phyloP scores from a whole-genome alignment of 805 yeast genomes.

The Cyberlindnera subsufficiens region DNA sequence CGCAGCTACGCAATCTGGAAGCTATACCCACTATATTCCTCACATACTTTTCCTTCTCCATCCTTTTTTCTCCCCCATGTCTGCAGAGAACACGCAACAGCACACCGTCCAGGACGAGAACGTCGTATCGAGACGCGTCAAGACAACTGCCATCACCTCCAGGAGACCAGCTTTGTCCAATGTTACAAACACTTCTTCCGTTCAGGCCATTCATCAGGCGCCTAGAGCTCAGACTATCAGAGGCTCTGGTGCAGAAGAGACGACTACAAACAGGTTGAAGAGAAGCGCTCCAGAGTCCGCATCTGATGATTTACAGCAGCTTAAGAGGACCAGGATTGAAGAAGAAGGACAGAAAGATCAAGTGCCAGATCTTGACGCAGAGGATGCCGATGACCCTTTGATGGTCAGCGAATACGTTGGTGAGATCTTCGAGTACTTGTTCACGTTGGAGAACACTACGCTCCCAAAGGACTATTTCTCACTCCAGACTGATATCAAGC shows the following conservation, averaged over 20 bases:
- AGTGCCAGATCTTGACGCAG: constrained; percentile 52
- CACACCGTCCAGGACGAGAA: constrained; percentile 18
- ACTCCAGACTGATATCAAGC: constrained; percentile 62
- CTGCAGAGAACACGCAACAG: constrained; percentile 7
- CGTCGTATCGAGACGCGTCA: constrained; percentile 11
- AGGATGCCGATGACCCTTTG: constrained; percentile 67
- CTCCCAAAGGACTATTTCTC: constrained; percentile 44
- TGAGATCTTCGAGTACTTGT: constrained; percentile 78
- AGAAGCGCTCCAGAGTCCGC: no score
- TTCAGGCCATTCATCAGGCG: constrained; percentile 1
- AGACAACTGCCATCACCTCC: constrained; percentile 3
- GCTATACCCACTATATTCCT: no score
- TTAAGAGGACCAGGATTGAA: not conserved
- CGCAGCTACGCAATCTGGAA: no score
- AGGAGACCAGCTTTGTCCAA: constrained; percentile 23
- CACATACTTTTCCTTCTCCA: not conserved
- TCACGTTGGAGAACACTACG: constrained; percentile 59
- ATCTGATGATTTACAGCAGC: not conserved
- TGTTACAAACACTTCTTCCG: constrained; percentile 24
- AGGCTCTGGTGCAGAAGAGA: no score
- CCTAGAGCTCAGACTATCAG: no score
- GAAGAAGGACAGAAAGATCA: not conserved
- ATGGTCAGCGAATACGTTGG: constrained; percentile 88
- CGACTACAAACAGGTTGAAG: no score
- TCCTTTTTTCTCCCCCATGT: constrained; percentile 5